Conservation (phyloP, 345 rosid species). For the Rhizophora mangle region DNA sequence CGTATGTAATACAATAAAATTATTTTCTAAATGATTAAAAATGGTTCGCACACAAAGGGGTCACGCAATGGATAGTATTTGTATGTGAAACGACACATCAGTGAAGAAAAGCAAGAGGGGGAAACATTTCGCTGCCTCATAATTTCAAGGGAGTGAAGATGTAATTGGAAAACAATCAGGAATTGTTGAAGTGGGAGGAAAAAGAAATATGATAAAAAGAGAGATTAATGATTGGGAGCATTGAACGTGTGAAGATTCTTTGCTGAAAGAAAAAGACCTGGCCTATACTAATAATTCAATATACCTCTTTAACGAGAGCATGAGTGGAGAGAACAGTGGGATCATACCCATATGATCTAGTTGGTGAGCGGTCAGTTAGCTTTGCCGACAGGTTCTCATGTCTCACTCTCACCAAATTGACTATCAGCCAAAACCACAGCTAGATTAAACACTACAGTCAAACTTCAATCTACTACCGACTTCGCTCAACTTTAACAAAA, state of each 20-base stretch:
- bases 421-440: conserved; percentile 18
- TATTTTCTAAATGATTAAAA: no score
- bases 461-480: background rate
- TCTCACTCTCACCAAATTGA: conserved; percentile 25
- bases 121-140: background rate
- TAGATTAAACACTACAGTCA: conserved; percentile 4
- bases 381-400: conserved; percentile 30
- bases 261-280: conserved; percentile 32
- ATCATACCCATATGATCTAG: conserved; percentile 38
- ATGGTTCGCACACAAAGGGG: no score
- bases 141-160: background rate
- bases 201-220: conserved; percentile 19
- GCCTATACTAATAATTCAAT: conserved; percentile 33
- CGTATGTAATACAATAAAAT: no score
- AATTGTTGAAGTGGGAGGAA: conserved; percentile 19
- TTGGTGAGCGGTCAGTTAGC: conserved; percentile 41
- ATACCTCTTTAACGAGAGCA: conserved; percentile 27
- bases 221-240: conserved; percentile 25
- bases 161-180: conserved; percentile 28
- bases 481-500: background rate
- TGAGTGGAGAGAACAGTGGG: conserved; percentile 17
- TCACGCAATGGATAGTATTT: no score
- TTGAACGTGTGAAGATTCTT: conserved; percentile 45
- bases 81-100: no score
- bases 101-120: no score